phyloP scores from a whole-genome alignment of 495 filamentous ascomycete species.

The Clavariopsis aquatica region DNA sequence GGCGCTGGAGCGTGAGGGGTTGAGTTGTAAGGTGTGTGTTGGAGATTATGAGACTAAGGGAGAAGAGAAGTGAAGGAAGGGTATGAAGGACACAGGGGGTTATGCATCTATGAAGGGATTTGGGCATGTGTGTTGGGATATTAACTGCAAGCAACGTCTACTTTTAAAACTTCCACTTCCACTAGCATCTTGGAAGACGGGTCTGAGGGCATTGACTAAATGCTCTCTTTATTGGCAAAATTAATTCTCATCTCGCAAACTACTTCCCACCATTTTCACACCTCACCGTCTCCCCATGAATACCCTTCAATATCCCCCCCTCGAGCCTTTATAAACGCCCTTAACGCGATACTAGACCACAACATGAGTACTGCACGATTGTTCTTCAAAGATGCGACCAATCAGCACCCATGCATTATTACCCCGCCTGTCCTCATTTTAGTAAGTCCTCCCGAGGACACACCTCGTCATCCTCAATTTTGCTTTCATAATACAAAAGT shows the following conservation, averaged over 20 bases:
- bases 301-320: slow-evolving; percentile 9
- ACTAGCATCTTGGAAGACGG: no score
- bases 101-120: no score
- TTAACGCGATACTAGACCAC: background rate
- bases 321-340: background rate
- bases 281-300: slow-evolving; percentile 7
- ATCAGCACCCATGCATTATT: slow-evolving; percentile 5
- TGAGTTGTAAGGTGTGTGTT: background rate
- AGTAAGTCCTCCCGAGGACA: slow-evolving; percentile 16
- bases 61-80: background rate
- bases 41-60: background rate
- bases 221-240: background rate
- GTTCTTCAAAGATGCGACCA: background rate
- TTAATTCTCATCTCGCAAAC: slow-evolving; percentile 7
- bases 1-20: background rate
- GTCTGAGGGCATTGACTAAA: no score
- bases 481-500: background rate
- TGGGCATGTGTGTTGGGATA: no score
- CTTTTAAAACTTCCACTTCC: no score
- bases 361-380: background rate
- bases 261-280: background rate
- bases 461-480: background rate
- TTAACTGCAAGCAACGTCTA: no score
- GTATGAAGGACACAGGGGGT: no score
- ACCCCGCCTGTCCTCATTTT: slow-evolving; percentile 15